A percentile compares a stretch with the other conserved stretches of the same genome.
phyloP scores from a whole-genome alignment of 2,329 filamentous ascomycete genomes.

The Annulohypoxylon truncatum region DNA sequence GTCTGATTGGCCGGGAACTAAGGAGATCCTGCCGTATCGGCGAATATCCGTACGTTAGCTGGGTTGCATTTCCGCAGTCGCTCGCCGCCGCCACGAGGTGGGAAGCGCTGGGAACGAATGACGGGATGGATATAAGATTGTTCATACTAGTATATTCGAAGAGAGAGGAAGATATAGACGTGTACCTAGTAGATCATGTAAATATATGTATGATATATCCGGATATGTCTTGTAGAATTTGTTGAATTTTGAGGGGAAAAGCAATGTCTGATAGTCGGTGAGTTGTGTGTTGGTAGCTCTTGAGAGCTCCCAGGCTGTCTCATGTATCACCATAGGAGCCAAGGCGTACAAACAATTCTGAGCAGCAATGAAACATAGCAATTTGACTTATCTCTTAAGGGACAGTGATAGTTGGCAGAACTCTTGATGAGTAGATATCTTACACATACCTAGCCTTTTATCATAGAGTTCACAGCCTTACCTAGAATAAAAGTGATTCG shows the following conservation, averaged over 20 bases:
- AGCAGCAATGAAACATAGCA: neutral
- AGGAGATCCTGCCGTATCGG: neutral
- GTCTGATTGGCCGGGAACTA: slow-evolving; percentile 6
- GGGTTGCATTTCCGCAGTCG: neutral
- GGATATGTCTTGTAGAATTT: neutral
- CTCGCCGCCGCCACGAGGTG: neutral
- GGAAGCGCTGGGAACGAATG: neutral
- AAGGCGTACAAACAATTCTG: neutral
- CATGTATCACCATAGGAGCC: neutral
- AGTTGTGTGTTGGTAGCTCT: neutral
- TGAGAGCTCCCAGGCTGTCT: neutral
- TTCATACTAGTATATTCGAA: too few relatives aligned
- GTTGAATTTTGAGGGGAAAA: neutral
- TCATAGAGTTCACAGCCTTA: neutral
- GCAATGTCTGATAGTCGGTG: neutral
- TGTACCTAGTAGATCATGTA: too few relatives aligned
- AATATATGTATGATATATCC: neutral
- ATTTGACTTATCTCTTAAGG: too few relatives aligned
- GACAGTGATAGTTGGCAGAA: neutral
- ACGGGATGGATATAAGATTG: neutral
- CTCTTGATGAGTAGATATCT: neutral
- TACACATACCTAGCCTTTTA: neutral
- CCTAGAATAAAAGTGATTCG: neutral
- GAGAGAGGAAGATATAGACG: too few relatives aligned
- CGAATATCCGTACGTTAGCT: slow-evolving; percentile 2